Conservation (phyloP, 495 filamentous ascomycete genomes). For the Amniculicola lignicola region DNA sequence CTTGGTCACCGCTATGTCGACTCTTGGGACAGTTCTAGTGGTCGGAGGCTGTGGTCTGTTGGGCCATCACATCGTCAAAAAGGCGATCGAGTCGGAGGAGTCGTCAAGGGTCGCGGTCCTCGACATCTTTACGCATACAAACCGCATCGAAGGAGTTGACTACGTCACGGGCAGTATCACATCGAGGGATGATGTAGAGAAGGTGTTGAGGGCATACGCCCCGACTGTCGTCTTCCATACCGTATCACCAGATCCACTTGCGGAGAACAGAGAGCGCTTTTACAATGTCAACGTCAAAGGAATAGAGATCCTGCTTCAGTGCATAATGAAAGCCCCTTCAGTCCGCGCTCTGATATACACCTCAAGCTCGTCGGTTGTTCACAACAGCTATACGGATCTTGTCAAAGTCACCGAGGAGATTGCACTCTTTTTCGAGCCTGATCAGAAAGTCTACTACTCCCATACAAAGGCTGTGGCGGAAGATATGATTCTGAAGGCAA, state of each 20-base stretch:
- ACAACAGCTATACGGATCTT: slow-evolving; percentile 70
- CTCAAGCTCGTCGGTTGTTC: slow-evolving; percentile 76
- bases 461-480: slow-evolving; percentile 59
- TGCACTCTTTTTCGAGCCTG: slow-evolving; percentile 64
- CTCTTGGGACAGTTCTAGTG: slow-evolving; percentile 43
- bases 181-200: slow-evolving; percentile 58
- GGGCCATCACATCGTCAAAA: slow-evolving; percentile 49
- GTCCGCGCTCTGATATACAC: slow-evolving; percentile 93
- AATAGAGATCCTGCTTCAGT: slow-evolving; percentile 71
- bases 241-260: slow-evolving; percentile 47
- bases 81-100: slow-evolving; percentile 44
- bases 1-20: no score
- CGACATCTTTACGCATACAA: slow-evolving; percentile 77
- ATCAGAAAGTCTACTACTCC: slow-evolving; percentile 82
- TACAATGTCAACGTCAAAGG: slow-evolving; percentile 89
- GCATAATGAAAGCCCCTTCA: slow-evolving; percentile 58
- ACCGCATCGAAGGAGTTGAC: slow-evolving; percentile 56
- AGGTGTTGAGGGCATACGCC: slow-evolving; percentile 63
- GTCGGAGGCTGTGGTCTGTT: slow-evolving; percentile 53
- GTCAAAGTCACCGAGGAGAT: slow-evolving; percentile 84
- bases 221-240: slow-evolving; percentile 91
- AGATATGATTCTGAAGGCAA: slow-evolving; percentile 73
- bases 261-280: slow-evolving; percentile 50
- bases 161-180: slow-evolving; percentile 90
- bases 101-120: slow-evolving; percentile 67